These are phyloP conservation scores for Raffaelea arxii DNA, from an alignment of 2,329 filamentous ascomycete species.

Conservation along the genomic window DNA sequence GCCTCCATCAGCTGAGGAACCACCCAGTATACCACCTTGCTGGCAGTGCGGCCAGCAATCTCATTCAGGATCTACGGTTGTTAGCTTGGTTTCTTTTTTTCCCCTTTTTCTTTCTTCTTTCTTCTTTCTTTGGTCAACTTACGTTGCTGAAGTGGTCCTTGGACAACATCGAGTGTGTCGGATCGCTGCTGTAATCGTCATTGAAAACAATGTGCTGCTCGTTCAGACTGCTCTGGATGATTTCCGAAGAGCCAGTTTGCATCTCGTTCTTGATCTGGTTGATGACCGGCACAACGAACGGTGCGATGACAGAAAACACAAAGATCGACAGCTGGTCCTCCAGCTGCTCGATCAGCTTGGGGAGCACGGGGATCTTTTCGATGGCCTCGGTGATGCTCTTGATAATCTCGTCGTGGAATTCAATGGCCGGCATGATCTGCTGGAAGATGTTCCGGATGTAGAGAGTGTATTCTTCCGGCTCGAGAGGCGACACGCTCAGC, in stretches of 20 bases:
- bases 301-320: slow-evolving; percentile 84
- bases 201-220: slow-evolving; percentile 84
- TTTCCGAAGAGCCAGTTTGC: slow-evolving; percentile 73
- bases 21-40: slow-evolving; percentile 70
- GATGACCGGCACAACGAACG: slow-evolving; percentile 79
- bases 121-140: too few species aligned
- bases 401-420: slow-evolving; percentile 86
- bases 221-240: slow-evolving; percentile 74
- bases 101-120: too few species aligned
- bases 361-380: slow-evolving; percentile 76
- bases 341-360: slow-evolving; percentile 75
- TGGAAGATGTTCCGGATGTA: slow-evolving; percentile 64
- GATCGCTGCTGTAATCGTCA: slow-evolving; percentile 66
- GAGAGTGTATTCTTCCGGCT: slow-evolving; percentile 76
- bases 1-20: slow-evolving; percentile 82
- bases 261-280: slow-evolving; percentile 80
- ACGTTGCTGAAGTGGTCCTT: slow-evolving; percentile 92
- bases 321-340: slow-evolving; percentile 83
- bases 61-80: slow-evolving; percentile 59
- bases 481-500: slow-evolving; percentile 61
- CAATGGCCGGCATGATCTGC: slow-evolving; percentile 80
- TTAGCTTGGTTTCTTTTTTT: too few species aligned
- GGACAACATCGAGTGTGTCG: slow-evolving; percentile 90
- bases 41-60: slow-evolving; percentile 73
- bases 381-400: slow-evolving; percentile 68